These are phyloP conservation scores for Lipomyces yamadae DNA, from an alignment of 805 yeast species.

Conservation along the genomic window DNA sequence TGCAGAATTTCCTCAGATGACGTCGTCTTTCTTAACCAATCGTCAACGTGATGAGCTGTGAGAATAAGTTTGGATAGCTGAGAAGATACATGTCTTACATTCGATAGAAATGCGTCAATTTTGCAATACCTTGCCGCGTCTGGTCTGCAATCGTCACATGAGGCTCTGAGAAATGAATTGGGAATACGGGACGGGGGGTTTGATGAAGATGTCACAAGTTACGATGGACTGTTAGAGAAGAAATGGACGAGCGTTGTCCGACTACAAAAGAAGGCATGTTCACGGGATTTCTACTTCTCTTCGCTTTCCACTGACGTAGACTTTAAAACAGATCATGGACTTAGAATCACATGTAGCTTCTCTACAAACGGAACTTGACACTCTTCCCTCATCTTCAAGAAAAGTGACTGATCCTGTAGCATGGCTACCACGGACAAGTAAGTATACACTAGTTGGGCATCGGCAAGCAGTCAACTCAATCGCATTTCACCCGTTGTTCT, in stretches of 20 bases:
- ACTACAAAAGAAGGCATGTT: slow-evolving; percentile 63
- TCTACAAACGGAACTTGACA: slow-evolving; percentile 51
- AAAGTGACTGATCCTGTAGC: slow-evolving; percentile 44
- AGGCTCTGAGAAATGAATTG: slow-evolving; percentile 19
- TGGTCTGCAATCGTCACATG: slow-evolving; percentile 14
- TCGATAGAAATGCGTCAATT: slow-evolving; percentile 23
- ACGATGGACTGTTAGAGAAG: slow-evolving; percentile 57
- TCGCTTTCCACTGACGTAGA: not conserved
- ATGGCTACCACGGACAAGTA: slow-evolving; percentile 67
- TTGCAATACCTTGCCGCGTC: slow-evolving; percentile 27
- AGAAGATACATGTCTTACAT: not conserved
- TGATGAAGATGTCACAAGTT: slow-evolving; percentile 24
- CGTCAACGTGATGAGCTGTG: slow-evolving; percentile 36
- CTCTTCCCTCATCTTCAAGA: slow-evolving; percentile 46
- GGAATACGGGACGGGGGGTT: not conserved
- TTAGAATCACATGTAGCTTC: slow-evolving; percentile 63
- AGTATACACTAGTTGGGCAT: slow-evolving; percentile 56
- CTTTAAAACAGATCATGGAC: slow-evolving; percentile 50
- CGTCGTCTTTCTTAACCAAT: slow-evolving; percentile 26
- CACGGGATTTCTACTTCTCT: not conserved
- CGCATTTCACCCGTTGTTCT: slow-evolving; percentile 75
- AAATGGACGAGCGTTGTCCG: slow-evolving; percentile 89
- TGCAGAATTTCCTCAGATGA: slow-evolving; percentile 12
- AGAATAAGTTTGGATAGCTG: slow-evolving; percentile 6
- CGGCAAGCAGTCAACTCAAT: slow-evolving; percentile 64